Percentiles rank a stretch among this genome's conserved stretches.
These are phyloP conservation scores for Fusarium lateritium DNA, from an alignment of 2,329 filamentous ascomycete genomes.

Conservation along the genomic window DNA sequence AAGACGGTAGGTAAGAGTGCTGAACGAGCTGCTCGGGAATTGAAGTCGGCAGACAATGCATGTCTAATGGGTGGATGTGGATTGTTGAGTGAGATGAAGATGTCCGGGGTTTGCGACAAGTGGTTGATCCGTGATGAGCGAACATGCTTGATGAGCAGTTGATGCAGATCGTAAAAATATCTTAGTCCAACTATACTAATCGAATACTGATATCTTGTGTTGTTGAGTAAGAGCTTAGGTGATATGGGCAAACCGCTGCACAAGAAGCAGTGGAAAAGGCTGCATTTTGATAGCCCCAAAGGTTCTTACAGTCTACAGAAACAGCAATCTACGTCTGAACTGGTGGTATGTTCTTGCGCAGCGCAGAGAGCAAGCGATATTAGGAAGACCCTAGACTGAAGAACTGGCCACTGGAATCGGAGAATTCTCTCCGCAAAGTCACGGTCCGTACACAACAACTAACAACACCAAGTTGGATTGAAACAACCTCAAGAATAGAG, in stretches of 20 bases:
- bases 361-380: not conserved
- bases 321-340: no score
- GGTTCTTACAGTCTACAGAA: not conserved
- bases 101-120: not conserved
- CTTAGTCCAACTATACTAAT: not conserved
- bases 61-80: not conserved
- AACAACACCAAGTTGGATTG: not conserved
- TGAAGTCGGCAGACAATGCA: slow-evolving; percentile 8
- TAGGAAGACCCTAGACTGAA: not conserved
- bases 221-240: not conserved
- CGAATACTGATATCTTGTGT: not conserved
- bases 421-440: slow-evolving; percentile 11
- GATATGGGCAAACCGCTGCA: not conserved
- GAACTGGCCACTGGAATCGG: not conserved
- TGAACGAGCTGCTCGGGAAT: slow-evolving; percentile 8
- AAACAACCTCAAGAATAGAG: slow-evolving; percentile 16
- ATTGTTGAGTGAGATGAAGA: not conserved
- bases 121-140: not conserved
- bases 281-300: no score
- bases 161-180: not conserved
- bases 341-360: not conserved
- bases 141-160: not conserved
- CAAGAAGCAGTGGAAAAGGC: not conserved
- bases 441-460: not conserved
- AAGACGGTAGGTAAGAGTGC: not conserved